These are phyloP conservation scores for Cardamine chenopodiifolia DNA, from an alignment of 345 rosid species.

Conservation along the genomic window DNA sequence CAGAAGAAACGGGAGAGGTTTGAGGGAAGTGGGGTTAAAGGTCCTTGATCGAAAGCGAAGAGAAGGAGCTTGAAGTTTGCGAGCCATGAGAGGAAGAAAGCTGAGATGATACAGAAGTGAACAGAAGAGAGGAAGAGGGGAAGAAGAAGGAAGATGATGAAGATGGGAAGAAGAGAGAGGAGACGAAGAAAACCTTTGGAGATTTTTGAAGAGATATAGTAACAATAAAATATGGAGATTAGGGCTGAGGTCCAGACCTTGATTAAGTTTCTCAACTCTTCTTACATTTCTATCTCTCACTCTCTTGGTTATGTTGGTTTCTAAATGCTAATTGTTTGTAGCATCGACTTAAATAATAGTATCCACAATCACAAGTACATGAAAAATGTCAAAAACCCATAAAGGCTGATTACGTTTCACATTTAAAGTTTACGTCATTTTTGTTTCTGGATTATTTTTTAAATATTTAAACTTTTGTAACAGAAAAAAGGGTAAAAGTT, in stretches of 20 bases:
- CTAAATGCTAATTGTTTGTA: neutral
- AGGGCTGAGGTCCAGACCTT: constrained; percentile 54
- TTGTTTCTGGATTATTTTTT: neutral
- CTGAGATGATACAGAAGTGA: constrained; percentile 45
- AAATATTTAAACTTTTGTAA: too few species aligned
- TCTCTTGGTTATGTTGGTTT: constrained; percentile 6
- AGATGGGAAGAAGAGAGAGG: constrained; percentile 54
- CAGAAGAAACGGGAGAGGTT: constrained; percentile 40
- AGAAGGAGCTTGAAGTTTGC: constrained; percentile 62
- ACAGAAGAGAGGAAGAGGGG: constrained; percentile 52
- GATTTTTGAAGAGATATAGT: constrained; percentile 48
- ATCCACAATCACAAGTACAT: neutral
- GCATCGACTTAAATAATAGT: neutral
- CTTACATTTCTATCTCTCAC: constrained; percentile 29
- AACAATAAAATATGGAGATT: constrained; percentile 52
- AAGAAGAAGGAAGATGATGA: constrained; percentile 50
- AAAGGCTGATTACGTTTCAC: neutral
- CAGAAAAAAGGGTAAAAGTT: too few species aligned
- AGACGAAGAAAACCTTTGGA: constrained; percentile 54
- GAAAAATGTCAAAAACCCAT: constrained; percentile 11
- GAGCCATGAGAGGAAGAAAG: constrained; percentile 63
- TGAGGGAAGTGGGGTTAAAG: constrained; percentile 37
- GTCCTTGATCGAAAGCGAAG: constrained; percentile 50
- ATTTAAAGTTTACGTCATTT: neutral
- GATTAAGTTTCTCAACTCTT: constrained; percentile 42